These are phyloP conservation scores for Colletotrichum sp. DNA, from an alignment of 2,329 filamentous ascomycete species.

Conservation along the genomic window DNA sequence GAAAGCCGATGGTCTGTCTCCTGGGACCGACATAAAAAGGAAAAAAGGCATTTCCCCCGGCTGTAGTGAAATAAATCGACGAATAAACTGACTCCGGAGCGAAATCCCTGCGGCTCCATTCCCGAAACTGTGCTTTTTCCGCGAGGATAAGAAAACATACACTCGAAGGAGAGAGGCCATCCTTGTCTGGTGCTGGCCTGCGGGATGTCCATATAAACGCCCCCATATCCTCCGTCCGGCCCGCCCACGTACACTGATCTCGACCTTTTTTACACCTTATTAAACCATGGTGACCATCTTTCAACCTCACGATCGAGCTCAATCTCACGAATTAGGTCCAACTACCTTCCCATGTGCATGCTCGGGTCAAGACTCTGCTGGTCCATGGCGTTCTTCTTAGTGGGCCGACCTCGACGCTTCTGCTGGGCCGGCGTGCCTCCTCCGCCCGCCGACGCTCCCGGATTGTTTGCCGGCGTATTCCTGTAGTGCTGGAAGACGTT, in stretches of 20 bases:
- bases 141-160: not conserved
- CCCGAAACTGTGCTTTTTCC: slow-evolving; percentile 5
- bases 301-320: not conserved
- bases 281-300: not conserved
- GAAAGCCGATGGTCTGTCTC: not conserved
- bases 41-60: not conserved
- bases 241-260: not conserved
- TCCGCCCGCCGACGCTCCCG: not conserved
- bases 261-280: not conserved
- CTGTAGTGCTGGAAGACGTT: slow-evolving; percentile 21
- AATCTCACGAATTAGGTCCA: not conserved
- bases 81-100: slow-evolving; percentile 5
- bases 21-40: not conserved
- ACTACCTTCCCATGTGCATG: slow-evolving; percentile 8
- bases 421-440: slow-evolving; percentile 7
- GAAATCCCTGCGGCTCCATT: slow-evolving; percentile 3
- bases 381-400: slow-evolving; percentile 16
- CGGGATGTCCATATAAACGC: slow-evolving; percentile 6
- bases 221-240: slow-evolving; percentile 3
- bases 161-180: not conserved
- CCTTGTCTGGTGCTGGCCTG: not conserved
- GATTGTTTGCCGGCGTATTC: not conserved
- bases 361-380: slow-evolving; percentile 8
- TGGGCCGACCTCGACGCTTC: slow-evolving; percentile 21
- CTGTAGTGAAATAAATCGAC: not conserved